Evolutionary conservation across 768 basidiomycete species (phyloP).

Genomic region (Termitomyces eurrhizus): DNA sequence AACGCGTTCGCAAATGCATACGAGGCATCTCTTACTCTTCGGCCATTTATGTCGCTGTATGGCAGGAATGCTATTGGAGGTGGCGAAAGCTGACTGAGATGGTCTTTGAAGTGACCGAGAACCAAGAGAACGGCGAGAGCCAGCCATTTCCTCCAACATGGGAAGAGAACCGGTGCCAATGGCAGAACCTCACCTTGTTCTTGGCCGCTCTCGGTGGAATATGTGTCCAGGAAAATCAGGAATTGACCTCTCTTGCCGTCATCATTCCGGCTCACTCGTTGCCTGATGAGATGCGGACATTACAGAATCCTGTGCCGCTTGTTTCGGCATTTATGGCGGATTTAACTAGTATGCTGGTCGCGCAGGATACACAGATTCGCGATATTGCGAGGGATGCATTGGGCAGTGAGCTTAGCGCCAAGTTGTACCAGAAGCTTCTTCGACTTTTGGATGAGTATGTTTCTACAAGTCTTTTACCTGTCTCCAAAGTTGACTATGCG

Average conservation of each 20-base stretch:
- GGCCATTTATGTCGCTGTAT: conserved; percentile 70
- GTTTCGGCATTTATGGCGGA: conserved; percentile 64
- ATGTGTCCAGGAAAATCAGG: conserved; percentile 51
- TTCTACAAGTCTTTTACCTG: neutral
- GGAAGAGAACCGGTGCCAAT: conserved; percentile 70
- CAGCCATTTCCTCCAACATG: conserved; percentile 19
- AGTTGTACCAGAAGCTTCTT: conserved; percentile 63
- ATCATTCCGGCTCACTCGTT: conserved; percentile 54
- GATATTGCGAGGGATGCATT: conserved; percentile 79
- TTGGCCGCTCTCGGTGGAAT: conserved; percentile 71
- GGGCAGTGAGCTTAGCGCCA: conserved; percentile 72
- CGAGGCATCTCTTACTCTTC: conserved; percentile 60
- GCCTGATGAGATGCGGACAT: conserved; percentile 70
- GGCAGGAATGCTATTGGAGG: conserved; percentile 79
- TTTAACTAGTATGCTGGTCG: conserved; percentile 64
- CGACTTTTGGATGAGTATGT: conserved; percentile 73
- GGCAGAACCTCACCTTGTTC: conserved; percentile 82
- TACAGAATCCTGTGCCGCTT: conserved; percentile 53
- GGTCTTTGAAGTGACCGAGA: conserved; percentile 39
- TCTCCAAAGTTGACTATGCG: neutral
- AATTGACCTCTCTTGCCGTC: conserved; percentile 44
- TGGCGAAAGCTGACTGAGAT: conserved; percentile 66
- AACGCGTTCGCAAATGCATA: conserved; percentile 69
- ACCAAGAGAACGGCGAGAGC: conserved; percentile 24
- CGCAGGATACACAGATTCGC: conserved; percentile 62